Evolutionary conservation across 257 asterid genomes (phyloP).

Genomic region (Buddleja alternifolia): DNA sequence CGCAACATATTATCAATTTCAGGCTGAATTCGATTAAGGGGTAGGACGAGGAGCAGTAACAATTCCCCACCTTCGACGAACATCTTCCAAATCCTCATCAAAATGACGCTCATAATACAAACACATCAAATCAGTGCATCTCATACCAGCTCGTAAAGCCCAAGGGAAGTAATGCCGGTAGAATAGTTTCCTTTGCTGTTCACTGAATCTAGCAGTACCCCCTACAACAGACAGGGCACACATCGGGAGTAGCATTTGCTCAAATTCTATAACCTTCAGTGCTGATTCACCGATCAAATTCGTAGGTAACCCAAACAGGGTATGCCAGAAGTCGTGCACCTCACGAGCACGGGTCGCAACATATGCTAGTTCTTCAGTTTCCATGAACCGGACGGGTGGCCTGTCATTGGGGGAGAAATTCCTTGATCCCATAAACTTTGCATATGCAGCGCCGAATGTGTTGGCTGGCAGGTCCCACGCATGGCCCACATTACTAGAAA

Average conservation of each 20-base stretch:
- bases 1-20: slow-evolving; percentile 22
- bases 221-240: slow-evolving; percentile 85
- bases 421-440: slow-evolving; percentile 91
- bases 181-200: slow-evolving; percentile 72
- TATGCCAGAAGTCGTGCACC: slow-evolving; percentile 97
- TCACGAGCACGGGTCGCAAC: slow-evolving; percentile 98
- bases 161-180: slow-evolving; percentile 94
- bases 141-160: slow-evolving; percentile 85
- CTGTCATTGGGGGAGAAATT: slow-evolving; percentile 95
- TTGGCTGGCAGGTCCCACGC: slow-evolving; percentile 94
- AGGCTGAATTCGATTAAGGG: slow-evolving; percentile 37
- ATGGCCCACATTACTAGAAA: slow-evolving; percentile 77
- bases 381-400: slow-evolving; percentile 98
- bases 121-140: slow-evolving; percentile 80
- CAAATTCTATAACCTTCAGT: slow-evolving; percentile 85
- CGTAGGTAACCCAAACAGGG: slow-evolving; percentile 85
- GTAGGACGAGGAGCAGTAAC: slow-evolving; percentile 66
- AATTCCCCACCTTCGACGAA: slow-evolving; percentile 80
- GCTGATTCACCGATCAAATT: slow-evolving; percentile 94
- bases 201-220: slow-evolving; percentile 82
- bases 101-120: slow-evolving; percentile 88
- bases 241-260: slow-evolving; percentile 97
- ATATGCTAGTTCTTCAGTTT: slow-evolving; percentile 83
- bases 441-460: slow-evolving; percentile 97
- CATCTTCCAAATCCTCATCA: slow-evolving; percentile 81